Percentiles rank a stretch among this genome's conserved stretches.
These are phyloP conservation scores for Sabuloglossum arenarium DNA, from an alignment of 495 filamentous ascomycete genomes.

Conservation along the genomic window DNA sequence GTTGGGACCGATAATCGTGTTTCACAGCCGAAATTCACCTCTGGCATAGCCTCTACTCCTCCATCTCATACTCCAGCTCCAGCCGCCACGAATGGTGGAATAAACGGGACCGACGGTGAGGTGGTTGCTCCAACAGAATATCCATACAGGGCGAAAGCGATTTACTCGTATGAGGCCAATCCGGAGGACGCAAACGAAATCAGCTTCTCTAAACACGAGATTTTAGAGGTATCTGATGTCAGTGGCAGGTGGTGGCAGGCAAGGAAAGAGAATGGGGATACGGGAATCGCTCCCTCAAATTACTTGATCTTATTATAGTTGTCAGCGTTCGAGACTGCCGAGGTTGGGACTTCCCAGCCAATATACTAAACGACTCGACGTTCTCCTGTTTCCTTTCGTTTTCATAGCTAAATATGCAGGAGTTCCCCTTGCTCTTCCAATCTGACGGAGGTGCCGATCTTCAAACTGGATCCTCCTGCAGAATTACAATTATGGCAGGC, in stretches of 20 bases:
- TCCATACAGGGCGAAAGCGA: constrained; percentile 91
- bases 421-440: background rate
- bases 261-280: constrained; percentile 82
- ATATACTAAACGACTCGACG: background rate
- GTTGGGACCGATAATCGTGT: constrained; percentile 35
- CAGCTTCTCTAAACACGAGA: constrained; percentile 88
- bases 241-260: constrained; percentile 98
- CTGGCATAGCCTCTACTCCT: constrained; percentile 1
- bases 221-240: constrained; percentile 91
- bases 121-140: constrained; percentile 76
- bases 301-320: constrained; percentile 87
- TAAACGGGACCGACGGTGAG: constrained; percentile 20
- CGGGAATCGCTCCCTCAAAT: constrained; percentile 93
- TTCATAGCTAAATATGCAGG: background rate
- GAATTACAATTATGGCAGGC: background rate
- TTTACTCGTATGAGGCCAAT: constrained; percentile 96
- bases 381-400: background rate
- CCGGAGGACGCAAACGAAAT: constrained; percentile 98
- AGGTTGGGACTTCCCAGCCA: background rate
- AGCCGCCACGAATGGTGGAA: background rate
- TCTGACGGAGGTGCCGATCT: background rate
- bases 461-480: background rate
- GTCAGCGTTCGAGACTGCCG: background rate
- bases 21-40: constrained; percentile 34
- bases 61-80: background rate